Evolutionary conservation across 176 grass and related monocot genomes (phyloP), one percentile per base, ranked within the genome.

Genomic region (Saccharum spontaneum): DNA sequence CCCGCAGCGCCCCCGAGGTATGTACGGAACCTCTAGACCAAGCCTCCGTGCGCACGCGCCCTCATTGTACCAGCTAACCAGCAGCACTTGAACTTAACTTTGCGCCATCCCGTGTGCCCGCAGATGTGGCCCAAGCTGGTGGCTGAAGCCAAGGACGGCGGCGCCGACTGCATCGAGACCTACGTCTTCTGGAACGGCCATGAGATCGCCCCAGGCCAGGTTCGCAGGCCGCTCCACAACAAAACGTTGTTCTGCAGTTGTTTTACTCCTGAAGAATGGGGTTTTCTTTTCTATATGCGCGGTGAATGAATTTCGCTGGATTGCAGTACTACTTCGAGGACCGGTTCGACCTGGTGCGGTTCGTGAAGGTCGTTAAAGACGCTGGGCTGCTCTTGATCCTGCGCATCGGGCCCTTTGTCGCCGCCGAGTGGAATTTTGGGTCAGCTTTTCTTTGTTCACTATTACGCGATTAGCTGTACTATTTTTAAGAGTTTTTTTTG

Each of bases 141-240:
- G 55, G 90, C 89, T 2, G 79, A 87, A 59, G 97, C 93, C 61
- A 99, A 99, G 90, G 88, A 92, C 12, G 97, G 97, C 70, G 93
- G 97, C 65, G 91, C 87, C 39, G 84, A 99, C 83, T 81, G 86
- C 80, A 76, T 99, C 87, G 97, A 99, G 79, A 96, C 93, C 67
- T 99, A 99, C 83, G 91, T 99, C 48, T 99, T 99, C 89, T 99
- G 97, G 97, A 99, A 99, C 71, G 97, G 97, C 54, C 97, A 99
- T 55, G 97, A 99, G 84, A 83, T 62, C 30, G 91, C 97, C 69
- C 91, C 93, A 18, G 93, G 93, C 81, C 82, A 99, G 87, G 97
- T 99, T 67, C 44, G 78, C 69, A 48, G 67, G 15, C 40, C 60
- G 37, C 75, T 74, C 22, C 75, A 14, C 1, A 57, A 37, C 36